Conservation (phyloP, 2,329 filamentous ascomycete species). For the Trichoderma cornu-damae region DNA sequence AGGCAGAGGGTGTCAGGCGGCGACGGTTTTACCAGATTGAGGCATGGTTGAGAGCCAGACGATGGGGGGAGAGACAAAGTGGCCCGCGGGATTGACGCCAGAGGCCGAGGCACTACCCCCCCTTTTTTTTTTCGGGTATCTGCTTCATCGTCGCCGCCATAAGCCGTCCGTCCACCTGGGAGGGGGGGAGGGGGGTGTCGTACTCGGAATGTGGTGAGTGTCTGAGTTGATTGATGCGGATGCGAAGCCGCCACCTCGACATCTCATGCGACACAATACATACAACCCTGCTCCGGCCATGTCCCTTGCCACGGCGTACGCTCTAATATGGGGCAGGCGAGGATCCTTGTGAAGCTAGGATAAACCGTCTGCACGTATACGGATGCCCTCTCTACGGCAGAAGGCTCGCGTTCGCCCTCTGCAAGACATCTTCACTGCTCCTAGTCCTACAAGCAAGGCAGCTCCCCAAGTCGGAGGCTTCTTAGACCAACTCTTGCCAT, state of each 20-base stretch:
- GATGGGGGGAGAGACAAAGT: constrained; percentile 6
- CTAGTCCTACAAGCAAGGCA: neutral
- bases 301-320: neutral
- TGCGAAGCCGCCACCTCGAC: neutral
- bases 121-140: constrained; percentile 16
- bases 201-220: constrained; percentile 9
- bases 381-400: neutral
- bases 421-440: neutral
- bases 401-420: neutral
- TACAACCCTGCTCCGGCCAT: too few species aligned
- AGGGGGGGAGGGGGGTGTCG: neutral
- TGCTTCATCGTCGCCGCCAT: constrained; percentile 17
- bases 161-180: constrained; percentile 1
- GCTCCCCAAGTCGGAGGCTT: too few species aligned
- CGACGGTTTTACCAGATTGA: constrained; percentile 17
- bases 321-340: neutral
- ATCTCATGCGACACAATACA: neutral
- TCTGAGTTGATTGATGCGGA: neutral
- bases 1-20: constrained; percentile 5
- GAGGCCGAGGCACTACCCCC: neutral
- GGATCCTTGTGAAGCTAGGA: neutral
- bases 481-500: too few species aligned
- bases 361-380: neutral
- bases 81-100: constrained; percentile 3
- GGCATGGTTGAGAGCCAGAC: constrained; percentile 19